These are phyloP conservation scores for Ampelocalamus luodianensis DNA, from an alignment of 176 grass and related monocot genomes.

Conservation along the genomic window DNA sequence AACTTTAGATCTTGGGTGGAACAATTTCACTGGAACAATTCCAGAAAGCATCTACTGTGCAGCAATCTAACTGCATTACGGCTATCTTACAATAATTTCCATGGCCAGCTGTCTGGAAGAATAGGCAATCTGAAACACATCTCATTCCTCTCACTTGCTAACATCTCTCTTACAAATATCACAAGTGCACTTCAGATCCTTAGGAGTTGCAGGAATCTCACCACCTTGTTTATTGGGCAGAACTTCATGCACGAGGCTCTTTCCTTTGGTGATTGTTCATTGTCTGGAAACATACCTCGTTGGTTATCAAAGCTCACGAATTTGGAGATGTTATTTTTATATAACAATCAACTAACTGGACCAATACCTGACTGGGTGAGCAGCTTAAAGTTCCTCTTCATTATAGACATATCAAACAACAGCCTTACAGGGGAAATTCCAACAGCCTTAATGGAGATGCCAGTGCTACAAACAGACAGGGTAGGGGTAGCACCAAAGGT, in stretches of 20 bases:
- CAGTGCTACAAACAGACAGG: slow-evolving; percentile 35
- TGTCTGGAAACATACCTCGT: slow-evolving; percentile 48
- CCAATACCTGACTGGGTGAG: slow-evolving; percentile 50
- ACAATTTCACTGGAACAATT: too few relatives aligned
- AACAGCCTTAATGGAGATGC: slow-evolving; percentile 37
- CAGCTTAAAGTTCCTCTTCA: slow-evolving; percentile 47
- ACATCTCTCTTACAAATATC: slow-evolving; percentile 28
- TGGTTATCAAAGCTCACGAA: slow-evolving; percentile 51
- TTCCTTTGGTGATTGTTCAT: slow-evolving; percentile 11
- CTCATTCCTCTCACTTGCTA: slow-evolving; percentile 47
- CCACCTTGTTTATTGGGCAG: slow-evolving; percentile 23
- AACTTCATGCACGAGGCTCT: slow-evolving; percentile 48
- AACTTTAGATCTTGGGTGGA: too few relatives aligned
- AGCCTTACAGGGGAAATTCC: slow-evolving; percentile 48
- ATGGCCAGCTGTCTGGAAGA: not conserved
- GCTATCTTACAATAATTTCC: too few relatives aligned
- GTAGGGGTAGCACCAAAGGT: not conserved
- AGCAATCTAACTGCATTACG: too few relatives aligned
- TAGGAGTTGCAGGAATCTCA: slow-evolving; percentile 35
- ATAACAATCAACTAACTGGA: slow-evolving; percentile 40
- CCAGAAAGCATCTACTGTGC: too few relatives aligned
- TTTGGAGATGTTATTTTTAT: slow-evolving; percentile 42
- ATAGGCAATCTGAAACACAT: slow-evolving; percentile 40
- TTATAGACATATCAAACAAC: slow-evolving; percentile 51
- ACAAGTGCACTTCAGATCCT: slow-evolving; percentile 52